phyloP scores from a whole-genome alignment of 306 rosid species.

The Abrus pulchellus region DNA sequence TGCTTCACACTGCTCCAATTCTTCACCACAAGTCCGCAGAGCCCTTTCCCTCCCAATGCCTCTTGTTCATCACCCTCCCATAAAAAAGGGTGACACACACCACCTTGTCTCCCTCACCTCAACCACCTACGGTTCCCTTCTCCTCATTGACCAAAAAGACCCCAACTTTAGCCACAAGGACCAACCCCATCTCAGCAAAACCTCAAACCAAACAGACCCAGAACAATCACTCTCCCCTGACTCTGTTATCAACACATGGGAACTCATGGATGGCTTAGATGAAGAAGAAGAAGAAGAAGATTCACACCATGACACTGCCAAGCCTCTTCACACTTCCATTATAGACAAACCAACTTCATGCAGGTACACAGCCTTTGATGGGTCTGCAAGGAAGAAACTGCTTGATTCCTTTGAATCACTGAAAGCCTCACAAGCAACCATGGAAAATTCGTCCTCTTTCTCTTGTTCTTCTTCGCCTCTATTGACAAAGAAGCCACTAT shows the following conservation, averaged over 20 bases:
- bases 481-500: conserved; percentile 66
- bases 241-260: conserved; percentile 95
- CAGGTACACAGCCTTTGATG: conserved; percentile 63
- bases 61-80: conserved; percentile 84
- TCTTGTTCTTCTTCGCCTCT: neutral
- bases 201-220: conserved; percentile 20
- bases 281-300: conserved; percentile 41
- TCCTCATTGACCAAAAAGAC: conserved; percentile 60
- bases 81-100: conserved; percentile 81
- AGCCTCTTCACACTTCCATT: conserved; percentile 41
- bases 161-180: conserved; percentile 46
- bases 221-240: conserved; percentile 72
- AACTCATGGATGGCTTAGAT: conserved; percentile 80
- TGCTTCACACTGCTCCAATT: conserved; percentile 54
- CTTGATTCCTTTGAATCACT: conserved; percentile 55
- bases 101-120: conserved; percentile 92
- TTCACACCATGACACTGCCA: conserved; percentile 28
- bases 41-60: conserved; percentile 70
- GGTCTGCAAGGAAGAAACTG: conserved; percentile 57
- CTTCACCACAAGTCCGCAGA: conserved; percentile 62
- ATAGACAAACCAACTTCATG: conserved; percentile 54
- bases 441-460: conserved; percentile 39
- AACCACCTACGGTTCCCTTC: conserved; percentile 87
- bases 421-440: conserved; percentile 47
- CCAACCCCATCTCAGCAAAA: conserved; percentile 29